phyloP scores from a whole-genome alignment of 257 asterid genomes.

The Knoxia roxburghii region DNA sequence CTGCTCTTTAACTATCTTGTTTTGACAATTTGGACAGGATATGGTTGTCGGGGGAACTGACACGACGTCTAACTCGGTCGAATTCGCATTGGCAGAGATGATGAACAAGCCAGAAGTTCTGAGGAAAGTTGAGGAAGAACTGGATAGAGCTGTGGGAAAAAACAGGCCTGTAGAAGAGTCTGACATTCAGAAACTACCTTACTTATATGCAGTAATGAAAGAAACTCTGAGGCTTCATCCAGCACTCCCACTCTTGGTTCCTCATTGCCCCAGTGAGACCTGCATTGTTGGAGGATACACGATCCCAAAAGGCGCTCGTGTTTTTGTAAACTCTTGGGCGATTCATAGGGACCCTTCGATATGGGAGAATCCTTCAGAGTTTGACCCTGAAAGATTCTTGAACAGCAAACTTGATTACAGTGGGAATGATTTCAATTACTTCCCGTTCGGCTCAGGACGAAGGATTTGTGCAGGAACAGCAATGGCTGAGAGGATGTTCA shows the following conservation, averaged over 20 bases:
- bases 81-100: slow-evolving; percentile 63
- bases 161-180: slow-evolving; percentile 46
- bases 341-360: slow-evolving; percentile 49
- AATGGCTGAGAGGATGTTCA: slow-evolving; percentile 63
- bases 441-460: slow-evolving; percentile 71
- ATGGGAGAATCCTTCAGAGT: slow-evolving; percentile 47
- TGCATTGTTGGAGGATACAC: slow-evolving; percentile 40
- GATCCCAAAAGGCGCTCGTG: slow-evolving; percentile 49
- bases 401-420: slow-evolving; percentile 37
- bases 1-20: not conserved
- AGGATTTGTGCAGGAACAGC: slow-evolving; percentile 58
- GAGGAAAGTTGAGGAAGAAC: slow-evolving; percentile 40
- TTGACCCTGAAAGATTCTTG: slow-evolving; percentile 47
- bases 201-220: slow-evolving; percentile 49
- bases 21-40: slow-evolving; percentile 32
- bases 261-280: slow-evolving; percentile 58
- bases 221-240: slow-evolving; percentile 61
- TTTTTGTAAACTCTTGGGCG: slow-evolving; percentile 66
- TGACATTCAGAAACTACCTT: slow-evolving; percentile 40
- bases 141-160: slow-evolving; percentile 43
- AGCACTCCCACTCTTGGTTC: slow-evolving; percentile 56
- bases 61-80: slow-evolving; percentile 58
- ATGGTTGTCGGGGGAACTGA: slow-evolving; percentile 82
- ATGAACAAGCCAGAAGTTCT: slow-evolving; percentile 51
- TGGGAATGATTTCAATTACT: slow-evolving; percentile 48